A percentile compares a stretch with the other conserved stretches of the same genome.
These are phyloP conservation scores for Ogataea thermomethanolica DNA, from an alignment of 805 yeast species.

Conservation along the genomic window DNA sequence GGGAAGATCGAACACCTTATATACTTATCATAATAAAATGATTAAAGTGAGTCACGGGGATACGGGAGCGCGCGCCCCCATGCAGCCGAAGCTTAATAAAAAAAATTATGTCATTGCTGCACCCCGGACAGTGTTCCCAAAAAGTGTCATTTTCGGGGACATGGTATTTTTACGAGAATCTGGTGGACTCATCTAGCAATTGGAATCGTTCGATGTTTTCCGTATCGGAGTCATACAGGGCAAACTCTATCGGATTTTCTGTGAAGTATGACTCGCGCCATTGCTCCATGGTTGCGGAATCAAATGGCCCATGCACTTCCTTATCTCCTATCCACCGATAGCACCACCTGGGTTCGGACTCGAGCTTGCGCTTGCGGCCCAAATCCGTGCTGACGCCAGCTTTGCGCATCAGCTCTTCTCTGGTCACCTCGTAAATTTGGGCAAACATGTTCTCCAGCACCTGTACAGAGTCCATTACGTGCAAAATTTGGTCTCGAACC, in stretches of 20 bases:
- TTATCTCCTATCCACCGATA: slow-evolving; percentile 21
- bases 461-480: slow-evolving; percentile 49
- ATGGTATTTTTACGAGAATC: slow-evolving; percentile 1
- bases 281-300: slow-evolving; percentile 51
- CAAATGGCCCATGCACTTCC: slow-evolving; percentile 46
- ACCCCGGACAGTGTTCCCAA: slow-evolving; percentile 12
- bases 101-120: slow-evolving; percentile 8
- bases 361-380: slow-evolving; percentile 13
- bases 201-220: slow-evolving; percentile 20
- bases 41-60: slow-evolving; percentile 8
- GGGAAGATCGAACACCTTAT: no score
- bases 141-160: background rate
- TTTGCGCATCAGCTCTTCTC: slow-evolving; percentile 52
- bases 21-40: no score
- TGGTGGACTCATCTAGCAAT: slow-evolving; percentile 7
- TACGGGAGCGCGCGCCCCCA: slow-evolving; percentile 11
- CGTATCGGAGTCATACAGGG: slow-evolving; percentile 24
- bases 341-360: slow-evolving; percentile 25
- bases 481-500: slow-evolving; percentile 30
- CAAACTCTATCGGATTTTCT: slow-evolving; percentile 34
- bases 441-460: slow-evolving; percentile 40
- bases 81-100: slow-evolving; percentile 8
- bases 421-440: slow-evolving; percentile 49
- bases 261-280: slow-evolving; percentile 52
- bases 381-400: slow-evolving; percentile 44